Evolutionary conservation across 305 asterid species (phyloP).

Genomic region (Fraxinus dipetala): DNA sequence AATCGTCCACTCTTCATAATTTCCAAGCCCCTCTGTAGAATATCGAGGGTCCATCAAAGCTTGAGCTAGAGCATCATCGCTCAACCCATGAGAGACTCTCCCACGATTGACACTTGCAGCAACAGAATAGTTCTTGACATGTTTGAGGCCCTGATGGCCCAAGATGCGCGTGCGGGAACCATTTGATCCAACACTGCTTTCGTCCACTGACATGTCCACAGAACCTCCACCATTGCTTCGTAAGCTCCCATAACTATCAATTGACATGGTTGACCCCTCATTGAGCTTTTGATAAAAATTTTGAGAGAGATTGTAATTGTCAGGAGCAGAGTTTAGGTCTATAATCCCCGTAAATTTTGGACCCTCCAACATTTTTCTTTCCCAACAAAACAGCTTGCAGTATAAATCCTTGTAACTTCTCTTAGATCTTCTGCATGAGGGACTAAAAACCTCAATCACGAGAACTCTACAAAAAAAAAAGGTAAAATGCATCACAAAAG

Average conservation of each 20-base stretch:
- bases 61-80: conserved; percentile 88
- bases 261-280: conserved; percentile 68
- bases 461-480: conserved; percentile 20
- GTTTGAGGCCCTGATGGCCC: conserved; percentile 89
- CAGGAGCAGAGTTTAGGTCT: conserved; percentile 71
- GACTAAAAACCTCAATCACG: conserved; percentile 23
- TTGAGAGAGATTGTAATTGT: conserved; percentile 69
- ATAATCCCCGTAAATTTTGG: conserved; percentile 81
- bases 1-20: conserved; percentile 90
- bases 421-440: conserved; percentile 48
- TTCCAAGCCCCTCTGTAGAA: conserved; percentile 86
- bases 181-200: conserved; percentile 91
- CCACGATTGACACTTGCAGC: conserved; percentile 80
- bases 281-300: conserved; percentile 24
- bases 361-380: conserved; percentile 77
- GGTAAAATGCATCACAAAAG: neutral
- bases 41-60: conserved; percentile 81
- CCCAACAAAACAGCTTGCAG: conserved; percentile 17
- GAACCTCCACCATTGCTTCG: conserved; percentile 96
- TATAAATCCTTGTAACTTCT: conserved; percentile 29
- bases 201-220: conserved; percentile 77
- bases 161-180: conserved; percentile 87
- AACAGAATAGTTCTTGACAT: conserved; percentile 70
- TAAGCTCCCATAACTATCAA: conserved; percentile 88
- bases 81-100: conserved; percentile 64